phyloP scores from a whole-genome alignment of 768 basidiomycete species.

The Erythrobasidium yunnanense region DNA sequence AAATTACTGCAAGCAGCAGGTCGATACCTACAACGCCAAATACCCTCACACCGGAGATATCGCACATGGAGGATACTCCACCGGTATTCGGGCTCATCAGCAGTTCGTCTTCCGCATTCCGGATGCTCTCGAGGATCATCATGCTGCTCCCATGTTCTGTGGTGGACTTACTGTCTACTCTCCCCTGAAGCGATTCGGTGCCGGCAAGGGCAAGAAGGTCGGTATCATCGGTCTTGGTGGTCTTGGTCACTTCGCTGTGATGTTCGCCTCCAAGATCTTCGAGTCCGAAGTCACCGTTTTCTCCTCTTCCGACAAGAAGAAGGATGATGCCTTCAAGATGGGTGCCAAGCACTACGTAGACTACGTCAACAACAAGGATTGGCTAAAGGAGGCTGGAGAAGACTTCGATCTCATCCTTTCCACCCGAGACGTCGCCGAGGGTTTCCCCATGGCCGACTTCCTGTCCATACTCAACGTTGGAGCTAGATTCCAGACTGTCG shows the following conservation, averaged over 20 bases:
- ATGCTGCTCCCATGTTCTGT: neutral
- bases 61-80: slow-evolving; percentile 43
- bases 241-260: slow-evolving; percentile 40
- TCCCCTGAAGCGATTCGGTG: slow-evolving; percentile 45
- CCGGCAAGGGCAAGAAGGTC: slow-evolving; percentile 55
- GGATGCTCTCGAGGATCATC: slow-evolving; percentile 39
- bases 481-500: slow-evolving; percentile 50
- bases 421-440: slow-evolving; percentile 30
- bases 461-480: slow-evolving; percentile 50
- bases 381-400: slow-evolving; percentile 22
- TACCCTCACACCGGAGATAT: slow-evolving; percentile 31
- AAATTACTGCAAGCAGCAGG: slow-evolving; percentile 33
- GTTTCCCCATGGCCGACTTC: slow-evolving; percentile 49
- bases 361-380: slow-evolving; percentile 40
- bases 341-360: slow-evolving; percentile 52
- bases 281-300: slow-evolving; percentile 39
- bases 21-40: slow-evolving; percentile 26
- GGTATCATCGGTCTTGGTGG: slow-evolving; percentile 60
- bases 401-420: slow-evolving; percentile 37
- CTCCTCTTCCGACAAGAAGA: slow-evolving; percentile 40
- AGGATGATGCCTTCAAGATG: slow-evolving; percentile 52
- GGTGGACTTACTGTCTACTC: slow-evolving; percentile 38
- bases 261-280: slow-evolving; percentile 35
- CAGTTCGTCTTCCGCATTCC: slow-evolving; percentile 44
- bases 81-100: slow-evolving; percentile 38